These are phyloP conservation scores for Ganoderma boninense DNA, from an alignment of 1,284 basidiomycete genomes.

Conservation along the genomic window DNA sequence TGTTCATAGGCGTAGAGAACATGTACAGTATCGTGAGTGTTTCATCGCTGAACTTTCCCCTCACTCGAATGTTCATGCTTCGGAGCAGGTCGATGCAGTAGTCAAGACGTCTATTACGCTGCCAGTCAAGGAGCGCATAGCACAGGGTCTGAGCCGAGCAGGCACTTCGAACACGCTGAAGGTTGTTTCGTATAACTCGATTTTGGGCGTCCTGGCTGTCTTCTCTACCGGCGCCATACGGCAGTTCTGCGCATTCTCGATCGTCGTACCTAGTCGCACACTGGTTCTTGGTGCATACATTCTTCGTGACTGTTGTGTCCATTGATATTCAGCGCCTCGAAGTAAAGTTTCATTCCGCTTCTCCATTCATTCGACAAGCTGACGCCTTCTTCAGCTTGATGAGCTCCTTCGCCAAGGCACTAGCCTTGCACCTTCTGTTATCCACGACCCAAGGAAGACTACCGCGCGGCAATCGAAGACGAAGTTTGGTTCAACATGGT, in stretches of 20 bases:
- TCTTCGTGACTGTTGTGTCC: constrained; percentile 89
- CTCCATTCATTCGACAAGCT: constrained; percentile 6
- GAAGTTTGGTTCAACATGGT: constrained; percentile 53
- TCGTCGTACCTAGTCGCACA: constrained; percentile 95
- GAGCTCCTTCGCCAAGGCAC: constrained; percentile 79
- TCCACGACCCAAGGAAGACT: constrained; percentile 38
- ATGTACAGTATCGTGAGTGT: constrained; percentile 90
- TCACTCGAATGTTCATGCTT: constrained; percentile 12
- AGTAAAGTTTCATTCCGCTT: constrained; percentile 47
- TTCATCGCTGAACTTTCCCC: constrained; percentile 11
- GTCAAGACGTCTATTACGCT: constrained; percentile 89
- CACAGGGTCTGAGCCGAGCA: constrained; percentile 86
- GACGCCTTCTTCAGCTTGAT: constrained; percentile 62
- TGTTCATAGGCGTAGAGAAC: constrained; percentile 96
- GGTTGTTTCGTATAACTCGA: constrained; percentile 86
- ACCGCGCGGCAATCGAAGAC: constrained; percentile 50
- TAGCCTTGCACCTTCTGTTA: constrained; percentile 51
- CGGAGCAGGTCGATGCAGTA: constrained; percentile 82
- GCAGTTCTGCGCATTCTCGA: constrained; percentile 94
- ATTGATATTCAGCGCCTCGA: constrained; percentile 93
- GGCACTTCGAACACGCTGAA: constrained; percentile 94
- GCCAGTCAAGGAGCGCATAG: constrained; percentile 92
- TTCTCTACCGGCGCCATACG: constrained; percentile 85
- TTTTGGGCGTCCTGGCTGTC: constrained; percentile 83
- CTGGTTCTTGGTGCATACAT: constrained; percentile 94